These are phyloP conservation scores for Cytospora schulzeri DNA, from an alignment of 2,329 filamentous ascomycete genomes.

Conservation along the genomic window DNA sequence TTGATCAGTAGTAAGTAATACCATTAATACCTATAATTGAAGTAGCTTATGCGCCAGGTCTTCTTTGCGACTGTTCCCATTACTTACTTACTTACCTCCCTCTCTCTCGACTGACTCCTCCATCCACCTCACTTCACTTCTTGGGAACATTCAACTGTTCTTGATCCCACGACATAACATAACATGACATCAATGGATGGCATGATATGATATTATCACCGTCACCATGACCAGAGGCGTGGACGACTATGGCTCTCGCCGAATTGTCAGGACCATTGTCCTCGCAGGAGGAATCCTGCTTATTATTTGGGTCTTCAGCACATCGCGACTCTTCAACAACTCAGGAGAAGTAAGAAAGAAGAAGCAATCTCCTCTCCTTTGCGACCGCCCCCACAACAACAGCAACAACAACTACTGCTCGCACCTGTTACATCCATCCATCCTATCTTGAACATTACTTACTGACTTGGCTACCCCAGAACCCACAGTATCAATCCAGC, in stretches of 20 bases:
- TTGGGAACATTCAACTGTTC: no score
- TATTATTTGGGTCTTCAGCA: slow-evolving; percentile 23
- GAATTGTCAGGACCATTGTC: slow-evolving; percentile 20
- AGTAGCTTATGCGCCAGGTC: no score
- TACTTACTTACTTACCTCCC: no score
- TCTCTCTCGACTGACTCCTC: no score
- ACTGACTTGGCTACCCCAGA: background rate
- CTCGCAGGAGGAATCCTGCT: slow-evolving; percentile 22
- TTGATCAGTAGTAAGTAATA: no score
- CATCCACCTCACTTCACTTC: no score
- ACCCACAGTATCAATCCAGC: slow-evolving; percentile 19
- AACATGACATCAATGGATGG: slow-evolving; percentile 14
- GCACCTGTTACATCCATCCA: no score
- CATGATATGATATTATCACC: background rate
- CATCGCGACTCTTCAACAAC: slow-evolving; percentile 17
- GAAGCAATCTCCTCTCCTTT: background rate
- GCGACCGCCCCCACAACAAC: background rate
- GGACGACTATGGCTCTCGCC: slow-evolving; percentile 19
- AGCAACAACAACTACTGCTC: background rate
- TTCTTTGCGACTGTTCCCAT: no score
- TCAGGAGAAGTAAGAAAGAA: slow-evolving; percentile 2
- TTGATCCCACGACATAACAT: background rate
- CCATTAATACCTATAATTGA: no score
- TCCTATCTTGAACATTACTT: no score
- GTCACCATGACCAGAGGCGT: slow-evolving; percentile 17